These are phyloP conservation scores for Cercospora brassicicola DNA, from an alignment of 2,329 filamentous ascomycete genomes.

Conservation along the genomic window DNA sequence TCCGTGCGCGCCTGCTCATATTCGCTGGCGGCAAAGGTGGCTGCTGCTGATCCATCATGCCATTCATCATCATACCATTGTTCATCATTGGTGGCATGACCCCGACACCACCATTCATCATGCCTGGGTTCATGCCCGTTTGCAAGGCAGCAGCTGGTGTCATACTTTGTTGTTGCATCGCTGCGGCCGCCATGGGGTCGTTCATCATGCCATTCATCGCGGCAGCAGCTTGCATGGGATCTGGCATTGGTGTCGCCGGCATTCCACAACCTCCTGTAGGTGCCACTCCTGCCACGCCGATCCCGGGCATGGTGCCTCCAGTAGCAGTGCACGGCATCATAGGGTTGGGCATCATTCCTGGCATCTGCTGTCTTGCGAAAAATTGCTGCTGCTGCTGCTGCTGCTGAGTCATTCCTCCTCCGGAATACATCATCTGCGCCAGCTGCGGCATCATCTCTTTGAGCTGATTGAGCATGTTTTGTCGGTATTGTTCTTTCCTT, in stretches of 20 bases:
- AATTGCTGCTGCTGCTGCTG: not conserved
- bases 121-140: constrained; percentile 10
- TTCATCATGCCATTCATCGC: constrained; percentile 7
- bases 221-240: constrained; percentile 10
- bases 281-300: not conserved
- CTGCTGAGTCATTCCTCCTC: not conserved
- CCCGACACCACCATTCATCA: constrained; percentile 13
- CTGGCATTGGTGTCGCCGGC: constrained; percentile 1
- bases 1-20: constrained; percentile 12
- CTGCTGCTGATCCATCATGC: constrained; percentile 16
- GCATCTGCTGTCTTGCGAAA: not conserved
- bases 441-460: constrained; percentile 32
- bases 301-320: not conserved
- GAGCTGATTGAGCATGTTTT: constrained; percentile 30
- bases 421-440: constrained; percentile 21
- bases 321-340: not conserved
- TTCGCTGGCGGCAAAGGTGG: not conserved
- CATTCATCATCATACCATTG: constrained; percentile 7
- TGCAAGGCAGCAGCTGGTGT: constrained; percentile 13
- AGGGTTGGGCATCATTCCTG: not conserved
- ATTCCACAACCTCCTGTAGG: not conserved
- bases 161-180: constrained; percentile 6
- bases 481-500: constrained; percentile 29
- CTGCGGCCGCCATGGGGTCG: not conserved
- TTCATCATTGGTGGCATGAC: constrained; percentile 11